Percentiles rank a stretch among this genome's conserved stretches.
Conservation (phyloP, 2,329 filamentous ascomycete genomes). For the Moelleriella libera region DNA sequence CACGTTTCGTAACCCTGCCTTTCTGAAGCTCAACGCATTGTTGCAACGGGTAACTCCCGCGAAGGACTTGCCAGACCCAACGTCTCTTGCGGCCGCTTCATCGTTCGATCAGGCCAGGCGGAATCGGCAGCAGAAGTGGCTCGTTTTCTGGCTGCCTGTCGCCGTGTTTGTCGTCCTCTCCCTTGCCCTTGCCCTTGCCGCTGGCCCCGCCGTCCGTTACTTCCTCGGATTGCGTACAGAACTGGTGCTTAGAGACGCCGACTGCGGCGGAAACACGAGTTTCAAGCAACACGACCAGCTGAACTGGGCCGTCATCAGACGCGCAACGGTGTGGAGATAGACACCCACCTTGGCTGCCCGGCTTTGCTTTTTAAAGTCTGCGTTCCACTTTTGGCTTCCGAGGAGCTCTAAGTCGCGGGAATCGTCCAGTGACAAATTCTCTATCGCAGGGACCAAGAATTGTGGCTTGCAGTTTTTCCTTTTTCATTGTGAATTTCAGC, state of each 20-base stretch:
- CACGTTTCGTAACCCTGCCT: neutral
- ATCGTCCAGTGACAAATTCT: too few relatives aligned
- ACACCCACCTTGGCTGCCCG: neutral
- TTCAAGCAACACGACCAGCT: constrained; percentile 15
- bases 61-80: neutral
- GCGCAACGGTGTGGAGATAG: neutral
- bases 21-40: neutral
- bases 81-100: neutral
- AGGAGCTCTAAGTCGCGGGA: too few relatives aligned
- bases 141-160: too few relatives aligned
- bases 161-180: neutral
- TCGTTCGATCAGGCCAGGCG: too few relatives aligned
- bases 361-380: too few relatives aligned
- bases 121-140: too few relatives aligned
- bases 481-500: too few relatives aligned
- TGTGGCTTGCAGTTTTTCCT: too few relatives aligned
- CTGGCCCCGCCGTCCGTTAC: neutral
- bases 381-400: too few relatives aligned
- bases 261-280: neutral
- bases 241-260: neutral
- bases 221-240: neutral
- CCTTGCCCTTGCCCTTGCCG: neutral
- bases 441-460: too few relatives aligned
- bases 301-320: constrained; percentile 20
- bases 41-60: neutral